Base-by-base conservation (phyloP, 164 flowering plant species). In the Nymphaea thermarum region DNA sequence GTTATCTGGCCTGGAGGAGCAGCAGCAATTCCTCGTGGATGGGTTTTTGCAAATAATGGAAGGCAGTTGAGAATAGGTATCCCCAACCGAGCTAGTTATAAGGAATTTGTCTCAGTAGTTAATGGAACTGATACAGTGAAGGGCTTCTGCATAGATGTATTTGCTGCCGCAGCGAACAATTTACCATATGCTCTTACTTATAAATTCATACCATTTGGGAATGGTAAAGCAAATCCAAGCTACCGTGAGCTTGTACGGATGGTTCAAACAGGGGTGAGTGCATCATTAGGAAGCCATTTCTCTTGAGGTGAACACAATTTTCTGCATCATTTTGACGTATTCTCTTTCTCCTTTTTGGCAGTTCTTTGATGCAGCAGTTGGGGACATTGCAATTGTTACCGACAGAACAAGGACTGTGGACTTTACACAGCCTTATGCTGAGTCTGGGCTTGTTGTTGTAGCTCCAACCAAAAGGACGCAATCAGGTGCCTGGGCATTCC, bases 91-190 rank as follows among this genome's bases (percentile, higher is more conserved):
- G 68, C 67, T 14, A 83, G 90, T 73, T 89, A 80, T 74, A 78
- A 68, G 53, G 83, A 83, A 42, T 89, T 89, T 81, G 90, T 75
- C 43, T 77, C 81, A 17, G 74, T 78, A 72, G 43, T 5, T 15
- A 43, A 64, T 2, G 66, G 10, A 43, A 77, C 71, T 65, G 78
- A 79, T 65, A 51, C 74, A 57, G 42, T 91, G 6, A 62, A 63
- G 68, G 95, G 95, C 43, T 91, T 80, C 73, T 86, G 86, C 67
- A 80, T 87, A 70, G 97, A 91, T 78, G 83, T 91, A 68, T 91
- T 91, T 70, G n/a, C 63, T 3, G 85, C 78, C 66, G 87, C 93
- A 6, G n/a, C 5, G 62, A 75, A 80, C 41, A 65, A 84, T 42
- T 66, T 91, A 16, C 91, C 93, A 0, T 91, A 91, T 68, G 73